Conservation (phyloP, 306 rosid genomes). For the Betula pendula region DNA sequence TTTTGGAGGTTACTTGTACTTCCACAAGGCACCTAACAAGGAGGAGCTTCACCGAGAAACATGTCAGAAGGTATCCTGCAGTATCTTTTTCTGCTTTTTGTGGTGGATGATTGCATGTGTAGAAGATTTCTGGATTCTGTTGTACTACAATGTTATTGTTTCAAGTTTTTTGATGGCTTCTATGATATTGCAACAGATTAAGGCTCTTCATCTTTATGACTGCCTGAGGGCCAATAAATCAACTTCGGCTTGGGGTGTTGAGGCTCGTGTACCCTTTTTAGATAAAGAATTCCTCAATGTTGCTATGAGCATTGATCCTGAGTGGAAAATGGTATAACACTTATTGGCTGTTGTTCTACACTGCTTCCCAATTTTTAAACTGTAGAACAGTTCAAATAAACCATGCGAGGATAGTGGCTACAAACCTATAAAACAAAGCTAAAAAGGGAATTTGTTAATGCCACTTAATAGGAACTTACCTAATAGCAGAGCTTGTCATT, state of each 20-base stretch:
- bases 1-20: constrained; percentile 95
- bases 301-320: constrained; percentile 91
- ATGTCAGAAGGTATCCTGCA: constrained; percentile 67
- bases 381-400: constrained; percentile 13
- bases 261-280: constrained; percentile 98
- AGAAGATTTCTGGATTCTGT: constrained; percentile 1
- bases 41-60: constrained; percentile 92
- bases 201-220: constrained; percentile 94
- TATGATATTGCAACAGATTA: constrained; percentile 55
- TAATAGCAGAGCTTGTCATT: not conserved
- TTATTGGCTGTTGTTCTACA: constrained; percentile 3
- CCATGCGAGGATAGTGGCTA: constrained; percentile 18
- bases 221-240: constrained; percentile 96
- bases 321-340: constrained; percentile 80
- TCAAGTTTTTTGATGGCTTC: constrained; percentile 17
- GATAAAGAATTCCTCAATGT: constrained; percentile 75
- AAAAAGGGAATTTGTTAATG: constrained; percentile 1
- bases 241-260: constrained; percentile 98
- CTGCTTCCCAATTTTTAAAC: constrained; percentile 19
- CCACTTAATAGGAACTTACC: not conserved
- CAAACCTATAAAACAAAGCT: constrained; percentile 9
- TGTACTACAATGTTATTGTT: constrained; percentile 13
- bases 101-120: constrained; percentile 9
- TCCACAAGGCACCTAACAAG: constrained; percentile 97
- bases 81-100: constrained; percentile 17